Conservation (phyloP, 108 stramenopile genomes). For the Cyclotella choctawhatcheeana region DNA sequence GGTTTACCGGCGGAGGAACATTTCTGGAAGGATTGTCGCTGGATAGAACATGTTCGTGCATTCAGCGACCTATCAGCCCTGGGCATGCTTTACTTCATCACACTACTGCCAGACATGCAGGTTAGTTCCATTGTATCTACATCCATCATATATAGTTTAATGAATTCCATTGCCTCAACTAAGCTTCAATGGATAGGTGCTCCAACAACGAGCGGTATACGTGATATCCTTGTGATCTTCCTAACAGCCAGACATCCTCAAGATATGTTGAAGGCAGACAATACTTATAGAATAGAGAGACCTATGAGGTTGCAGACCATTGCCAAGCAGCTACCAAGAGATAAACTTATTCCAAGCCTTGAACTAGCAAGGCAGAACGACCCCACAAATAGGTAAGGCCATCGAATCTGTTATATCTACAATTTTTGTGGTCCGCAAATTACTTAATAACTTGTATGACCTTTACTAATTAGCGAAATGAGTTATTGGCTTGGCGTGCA, state of each 20-base stretch:
- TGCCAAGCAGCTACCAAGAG: constrained; percentile 34
- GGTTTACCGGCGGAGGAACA: constrained; percentile 71
- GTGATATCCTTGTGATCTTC: constrained; percentile 77
- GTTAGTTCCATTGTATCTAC: constrained; percentile 8
- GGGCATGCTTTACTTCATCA: constrained; percentile 68
- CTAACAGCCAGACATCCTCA: constrained; percentile 54
- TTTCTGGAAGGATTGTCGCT: constrained; percentile 64
- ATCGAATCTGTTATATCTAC: too few relatives aligned
- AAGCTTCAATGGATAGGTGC: constrained; percentile 19
- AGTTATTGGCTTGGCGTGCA: constrained; percentile 51
- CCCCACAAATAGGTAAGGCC: too few relatives aligned
- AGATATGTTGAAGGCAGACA: constrained; percentile 1
- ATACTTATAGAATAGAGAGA: constrained; percentile 43
- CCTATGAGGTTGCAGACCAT: constrained; percentile 48
- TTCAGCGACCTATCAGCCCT: constrained; percentile 52
- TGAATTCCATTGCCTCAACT: background rate
- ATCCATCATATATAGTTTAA: background rate
- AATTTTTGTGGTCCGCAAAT: too few relatives aligned
- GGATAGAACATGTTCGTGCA: constrained; percentile 14
- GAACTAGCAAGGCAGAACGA: constrained; percentile 40
- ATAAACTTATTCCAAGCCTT: constrained; percentile 21
- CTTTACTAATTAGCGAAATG: constrained; percentile 44
- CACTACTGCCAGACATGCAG: constrained; percentile 72
- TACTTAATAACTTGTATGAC: too few relatives aligned
- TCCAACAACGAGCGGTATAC: constrained; percentile 57